A percentile compares a stretch with the other conserved stretches of the same genome.
Evolutionary conservation across 2,329 filamentous ascomycete genomes (phyloP).

Genomic region (Monilinia vaccinii-corymbosi): DNA sequence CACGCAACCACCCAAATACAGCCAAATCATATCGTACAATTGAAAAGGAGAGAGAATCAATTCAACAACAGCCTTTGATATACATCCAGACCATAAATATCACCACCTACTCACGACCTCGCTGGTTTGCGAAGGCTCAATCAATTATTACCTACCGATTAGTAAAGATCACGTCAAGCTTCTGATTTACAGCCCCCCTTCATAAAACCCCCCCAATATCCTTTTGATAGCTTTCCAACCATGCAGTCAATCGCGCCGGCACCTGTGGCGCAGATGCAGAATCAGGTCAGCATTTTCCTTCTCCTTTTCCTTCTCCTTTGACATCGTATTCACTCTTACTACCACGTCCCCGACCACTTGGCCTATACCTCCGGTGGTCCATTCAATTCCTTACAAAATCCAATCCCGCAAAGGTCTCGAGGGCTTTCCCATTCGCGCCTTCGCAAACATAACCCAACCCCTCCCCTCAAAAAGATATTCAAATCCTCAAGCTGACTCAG

Average conservation of each 20-base stretch:
- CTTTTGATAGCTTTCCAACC: neutral
- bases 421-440: neutral
- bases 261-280: conserved; percentile 24
- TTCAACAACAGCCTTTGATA: no score
- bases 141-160: neutral
- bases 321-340: neutral
- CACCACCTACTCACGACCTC: no score
- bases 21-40: no score
- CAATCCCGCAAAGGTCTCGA: neutral
- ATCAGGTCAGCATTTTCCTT: conserved; percentile 21
- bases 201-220: neutral
- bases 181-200: neutral
- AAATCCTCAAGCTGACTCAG: conserved; percentile 23
- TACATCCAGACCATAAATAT: neutral
- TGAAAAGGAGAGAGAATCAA: no score
- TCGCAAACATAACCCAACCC: neutral
- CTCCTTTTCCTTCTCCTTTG: neutral
- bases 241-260: conserved; percentile 29
- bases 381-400: conserved; percentile 3
- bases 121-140: no score
- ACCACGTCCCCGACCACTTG: neutral
- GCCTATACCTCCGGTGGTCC: neutral
- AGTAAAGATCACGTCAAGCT: conserved; percentile 1
- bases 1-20: no score
- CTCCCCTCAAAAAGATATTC: neutral